Evolutionary conservation across 208 protist species (phyloP).

Genomic region (Acanthamoeba sp.): DNA sequence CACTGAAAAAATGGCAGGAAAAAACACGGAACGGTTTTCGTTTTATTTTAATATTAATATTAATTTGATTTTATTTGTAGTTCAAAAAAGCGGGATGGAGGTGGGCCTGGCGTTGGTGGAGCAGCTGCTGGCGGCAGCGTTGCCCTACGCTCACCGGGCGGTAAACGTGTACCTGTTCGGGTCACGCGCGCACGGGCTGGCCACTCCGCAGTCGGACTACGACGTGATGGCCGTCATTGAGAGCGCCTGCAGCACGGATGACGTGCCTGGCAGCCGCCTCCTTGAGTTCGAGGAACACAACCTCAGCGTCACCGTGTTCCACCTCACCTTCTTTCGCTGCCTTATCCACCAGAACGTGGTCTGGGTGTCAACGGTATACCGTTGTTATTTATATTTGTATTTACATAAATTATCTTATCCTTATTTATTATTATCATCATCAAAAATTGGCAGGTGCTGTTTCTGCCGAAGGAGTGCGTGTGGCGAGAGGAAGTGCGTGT

Average conservation of each 20-base stretch:
- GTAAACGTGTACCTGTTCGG: not conserved
- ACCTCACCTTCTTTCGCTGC: not conserved
- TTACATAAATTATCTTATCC: no score
- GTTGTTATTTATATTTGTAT: no score
- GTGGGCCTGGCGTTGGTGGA: not conserved
- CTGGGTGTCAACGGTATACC: not conserved
- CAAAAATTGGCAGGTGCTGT: not conserved
- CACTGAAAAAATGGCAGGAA: no score
- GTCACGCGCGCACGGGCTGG: not conserved
- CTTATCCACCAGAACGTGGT: not conserved
- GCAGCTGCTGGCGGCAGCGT: not conserved
- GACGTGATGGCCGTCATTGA: not conserved
- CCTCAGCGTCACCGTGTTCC: not conserved
- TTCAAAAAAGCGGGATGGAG: no score
- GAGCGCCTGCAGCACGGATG: not conserved
- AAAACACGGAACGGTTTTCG: no score
- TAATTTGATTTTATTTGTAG: no score
- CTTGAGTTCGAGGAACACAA: not conserved
- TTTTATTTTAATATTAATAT: no score
- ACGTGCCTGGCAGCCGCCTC: not conserved
- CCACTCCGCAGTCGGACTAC: not conserved
- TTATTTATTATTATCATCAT: no score
- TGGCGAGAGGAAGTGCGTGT: not conserved
- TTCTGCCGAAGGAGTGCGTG: slow-evolving; percentile 9
- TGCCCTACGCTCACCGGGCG: not conserved